Base-by-base conservation (phyloP, 805 yeast species). In the Starmerella vaccinii region DNA sequence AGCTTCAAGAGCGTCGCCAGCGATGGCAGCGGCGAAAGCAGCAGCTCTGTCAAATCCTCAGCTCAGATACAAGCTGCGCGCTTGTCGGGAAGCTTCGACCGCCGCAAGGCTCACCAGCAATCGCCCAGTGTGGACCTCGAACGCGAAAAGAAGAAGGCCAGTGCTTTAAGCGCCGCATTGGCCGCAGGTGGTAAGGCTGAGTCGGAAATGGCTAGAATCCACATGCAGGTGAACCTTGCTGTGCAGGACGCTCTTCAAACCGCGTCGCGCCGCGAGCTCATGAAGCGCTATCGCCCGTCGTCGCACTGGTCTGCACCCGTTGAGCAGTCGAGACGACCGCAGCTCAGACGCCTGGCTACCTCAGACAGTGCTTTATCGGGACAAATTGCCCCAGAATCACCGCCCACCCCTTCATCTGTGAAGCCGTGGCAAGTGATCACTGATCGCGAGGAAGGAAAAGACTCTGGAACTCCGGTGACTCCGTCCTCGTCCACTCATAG, bases 281-380 rank as follows among this genome's bases (percentile, higher is more conserved):
- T 48, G 50, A 29, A 34, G 21, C 41, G 41, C 27, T 56, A 51
- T 50, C 49, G 52, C 33, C 59, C 59, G 10, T 54, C 56, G 12
- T 57, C 59, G 4, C 52, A 55, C 23, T 56, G 59, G 59, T 47
- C 58, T 13, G 50, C 54, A 1, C 53, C 55, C n/a, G 29, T 33
- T 12, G 26, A 26, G 24, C 18, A 13, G 32, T 10, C 15, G 24
- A n/a, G 34, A 10, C 50, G 47, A 6, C 50, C 52, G 21, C 51
- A 32, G 16, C 50, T 46, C 16, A 30, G 38, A 16, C 42, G 49
- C 10, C 24, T 49, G 9, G 16, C 43, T 3, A 40, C 55, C 13
- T 12, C 43, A 9, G 45, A 41, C 24, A 41, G 45, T 13, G 22
- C 19, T 42, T 19, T 16, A 10, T 26, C 34, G 3, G 23, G 34